Evolutionary conservation across 768 basidiomycete genomes (phyloP), one percentile per base, ranked within the genome.

Genomic region (Sporobolomyces phaffii): DNA sequence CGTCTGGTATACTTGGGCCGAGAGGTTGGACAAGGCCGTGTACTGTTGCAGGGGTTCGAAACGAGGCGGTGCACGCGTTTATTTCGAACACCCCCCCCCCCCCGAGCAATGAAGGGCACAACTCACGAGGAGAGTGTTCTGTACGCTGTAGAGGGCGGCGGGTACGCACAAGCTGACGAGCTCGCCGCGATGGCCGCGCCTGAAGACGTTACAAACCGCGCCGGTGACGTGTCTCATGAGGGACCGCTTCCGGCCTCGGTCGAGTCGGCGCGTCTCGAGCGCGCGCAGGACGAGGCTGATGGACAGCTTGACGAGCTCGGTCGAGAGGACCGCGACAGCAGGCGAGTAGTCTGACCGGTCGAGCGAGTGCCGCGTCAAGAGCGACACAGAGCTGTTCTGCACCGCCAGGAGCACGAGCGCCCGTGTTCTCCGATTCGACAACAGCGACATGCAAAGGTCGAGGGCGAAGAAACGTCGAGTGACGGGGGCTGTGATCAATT

Each of bases 1-100:
- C 41, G 91, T 93, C 64, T 94, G 92, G 78, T 94, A 97, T n/a
- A 91, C 92, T n/a, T 91, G 90, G 22, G 89, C 91, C 67, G 90
- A 86, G 64, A 97, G 81, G 77, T 97, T 96, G 41, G 88, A 86
- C 10, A 88, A 88, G 33, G 92, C 92, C 57, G 90, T 85, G 78
- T 90, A 96, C 79, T 94, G 91, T 47, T 92, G 36, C 10, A 28
- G 49, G 3, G 2, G 10, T n/a, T 24, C 47, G 44, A 20, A 15
- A 33, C 17, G 29, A 26, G 11, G 33, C 41, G 1, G 17, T 8
- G 45, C 6, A 58, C 34, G 33, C n/a, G n/a, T n/a, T n/a, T n/a
- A n/a, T n/a, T n/a, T n/a, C n/a, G n/a, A n/a, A n/a, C n/a, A n/a
- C n/a, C n/a, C n/a, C n/a, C n/a, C n/a, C n/a, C n/a, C n/a, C n/a